Conservation (phyloP, 1,139 yeast species). For the Blastobotrys malaysiensis region DNA sequence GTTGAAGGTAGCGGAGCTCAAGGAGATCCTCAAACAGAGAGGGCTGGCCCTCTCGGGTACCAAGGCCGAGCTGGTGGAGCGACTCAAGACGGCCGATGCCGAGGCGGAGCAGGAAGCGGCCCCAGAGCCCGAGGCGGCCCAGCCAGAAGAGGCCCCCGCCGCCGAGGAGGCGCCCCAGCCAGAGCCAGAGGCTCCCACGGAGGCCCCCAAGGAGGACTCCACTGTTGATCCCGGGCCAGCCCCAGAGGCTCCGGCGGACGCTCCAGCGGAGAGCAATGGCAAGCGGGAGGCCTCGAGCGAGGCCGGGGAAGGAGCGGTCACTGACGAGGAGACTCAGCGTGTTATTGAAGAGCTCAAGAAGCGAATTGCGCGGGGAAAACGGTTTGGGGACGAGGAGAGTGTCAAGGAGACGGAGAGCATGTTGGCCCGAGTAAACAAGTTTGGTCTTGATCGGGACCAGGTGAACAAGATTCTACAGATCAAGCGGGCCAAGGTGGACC, state of each 20-base stretch:
- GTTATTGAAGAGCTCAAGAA: conserved; percentile 65
- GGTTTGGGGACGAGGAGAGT: conserved; percentile 57
- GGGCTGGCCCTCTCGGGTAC: conserved; percentile 73
- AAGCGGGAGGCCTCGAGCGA: neutral
- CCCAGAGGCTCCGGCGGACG: too few relatives aligned
- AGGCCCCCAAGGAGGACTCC: too few relatives aligned
- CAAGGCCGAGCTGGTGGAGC: conserved; percentile 72
- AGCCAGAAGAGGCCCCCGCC: neutral
- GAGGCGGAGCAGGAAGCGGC: conserved; percentile 17
- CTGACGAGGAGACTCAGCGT: conserved; percentile 36
- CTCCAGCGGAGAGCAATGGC: neutral
- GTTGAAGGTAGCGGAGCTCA: conserved; percentile 79
- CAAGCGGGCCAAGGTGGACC: conserved; percentile 1
- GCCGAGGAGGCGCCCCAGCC: neutral
- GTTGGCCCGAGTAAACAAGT: conserved; percentile 62
- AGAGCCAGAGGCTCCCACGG: too few relatives aligned
- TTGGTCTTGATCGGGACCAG: conserved; percentile 57
- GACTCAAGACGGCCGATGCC: conserved; percentile 43
- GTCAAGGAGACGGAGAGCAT: conserved; percentile 47
- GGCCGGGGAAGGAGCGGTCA: conserved; percentile 35
- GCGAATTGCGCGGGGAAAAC: conserved; percentile 66
- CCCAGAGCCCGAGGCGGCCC: neutral
- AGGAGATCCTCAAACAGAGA: conserved; percentile 63
- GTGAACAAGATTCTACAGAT: conserved; percentile 9
- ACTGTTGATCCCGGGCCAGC: too few relatives aligned